Conservation (phyloP, 768 basidiomycete genomes). For the Leccinellum rugosiceps region DNA sequence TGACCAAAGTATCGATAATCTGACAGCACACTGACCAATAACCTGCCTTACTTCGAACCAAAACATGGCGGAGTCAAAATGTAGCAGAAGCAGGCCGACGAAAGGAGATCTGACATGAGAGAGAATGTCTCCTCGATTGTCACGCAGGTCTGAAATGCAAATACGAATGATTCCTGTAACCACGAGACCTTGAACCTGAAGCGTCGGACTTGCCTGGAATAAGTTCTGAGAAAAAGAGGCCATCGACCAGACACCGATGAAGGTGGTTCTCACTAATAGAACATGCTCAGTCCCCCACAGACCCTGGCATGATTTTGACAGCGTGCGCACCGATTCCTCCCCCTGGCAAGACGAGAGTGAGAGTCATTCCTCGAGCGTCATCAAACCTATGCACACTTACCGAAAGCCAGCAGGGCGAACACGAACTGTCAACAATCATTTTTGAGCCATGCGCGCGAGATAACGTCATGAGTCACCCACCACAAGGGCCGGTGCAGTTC, state of each 20-base stretch:
- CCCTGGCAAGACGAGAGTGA: neutral
- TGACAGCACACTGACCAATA: neutral
- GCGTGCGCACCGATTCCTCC: conserved; percentile 4
- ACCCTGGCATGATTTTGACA: neutral
- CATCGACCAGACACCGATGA: conserved; percentile 7
- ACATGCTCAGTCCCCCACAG: conserved; percentile 3
- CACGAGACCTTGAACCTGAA: neutral
- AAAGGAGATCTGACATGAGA: conserved; percentile 13
- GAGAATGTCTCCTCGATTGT: conserved; percentile 14
- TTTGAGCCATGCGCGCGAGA: neutral
- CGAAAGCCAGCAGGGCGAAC: conserved; percentile 8
- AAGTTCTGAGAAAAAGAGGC: neutral
- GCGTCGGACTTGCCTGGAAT: conserved; percentile 9
- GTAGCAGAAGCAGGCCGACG: conserved; percentile 12
- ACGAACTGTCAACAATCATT: conserved; percentile 1
- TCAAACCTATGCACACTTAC: conserved; percentile 1
- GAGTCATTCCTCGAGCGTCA: neutral
- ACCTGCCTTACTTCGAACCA: conserved; percentile 3
- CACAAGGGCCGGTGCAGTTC: conserved; percentile 9
- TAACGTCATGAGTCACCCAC: conserved; percentile 1
- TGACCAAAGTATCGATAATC: neutral
- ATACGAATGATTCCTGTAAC: neutral
- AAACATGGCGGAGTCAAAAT: conserved; percentile 9
- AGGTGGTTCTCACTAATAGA: conserved; percentile 9
- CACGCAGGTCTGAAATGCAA: conserved; percentile 2